Evolutionary conservation across 2,329 filamentous ascomycete species (phyloP).

Genomic region (Scedosporium apiospermum): DNA sequence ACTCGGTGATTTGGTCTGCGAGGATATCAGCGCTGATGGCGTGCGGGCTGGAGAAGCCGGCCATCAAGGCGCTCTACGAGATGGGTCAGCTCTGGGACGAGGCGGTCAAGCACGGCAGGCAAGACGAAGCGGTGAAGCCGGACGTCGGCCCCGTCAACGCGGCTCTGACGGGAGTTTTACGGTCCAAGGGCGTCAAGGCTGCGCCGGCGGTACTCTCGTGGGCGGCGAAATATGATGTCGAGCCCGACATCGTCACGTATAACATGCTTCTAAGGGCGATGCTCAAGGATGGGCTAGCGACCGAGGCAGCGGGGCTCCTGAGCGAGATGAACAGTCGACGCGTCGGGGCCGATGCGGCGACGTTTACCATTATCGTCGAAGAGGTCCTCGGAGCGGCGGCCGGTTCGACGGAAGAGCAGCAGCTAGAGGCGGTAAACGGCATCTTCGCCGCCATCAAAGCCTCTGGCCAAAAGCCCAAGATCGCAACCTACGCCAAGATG

Average conservation of each 20-base stretch:
- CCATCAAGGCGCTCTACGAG: conserved; percentile 54
- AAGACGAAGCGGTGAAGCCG: conserved; percentile 40
- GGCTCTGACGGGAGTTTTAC: conserved; percentile 54
- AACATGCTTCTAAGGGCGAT: conserved; percentile 59
- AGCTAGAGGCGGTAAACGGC: conserved; percentile 39
- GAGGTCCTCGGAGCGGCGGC: conserved; percentile 37
- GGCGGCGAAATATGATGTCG: conserved; percentile 44
- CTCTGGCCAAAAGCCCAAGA: conserved; percentile 48
- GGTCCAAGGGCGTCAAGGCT: conserved; percentile 32
- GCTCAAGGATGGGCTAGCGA: conserved; percentile 36
- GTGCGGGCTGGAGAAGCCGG: conserved; percentile 40
- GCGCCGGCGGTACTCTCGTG: conserved; percentile 49
- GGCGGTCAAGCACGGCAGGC: conserved; percentile 21
- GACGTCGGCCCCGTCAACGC: conserved; percentile 60
- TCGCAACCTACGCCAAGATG: conserved; percentile 58
- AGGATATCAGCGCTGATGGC: conserved; percentile 58
- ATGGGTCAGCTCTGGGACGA: conserved; percentile 53
- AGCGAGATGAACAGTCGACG: conserved; percentile 46
- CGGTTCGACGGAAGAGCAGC: conserved; percentile 26
- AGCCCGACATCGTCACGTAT: conserved; percentile 50
- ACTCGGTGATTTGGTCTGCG: conserved; percentile 59
- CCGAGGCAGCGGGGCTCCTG: conserved; percentile 44
- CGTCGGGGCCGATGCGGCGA: conserved; percentile 53
- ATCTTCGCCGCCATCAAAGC: conserved; percentile 49
- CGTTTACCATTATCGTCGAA: conserved; percentile 65